Evolutionary conservation across 768 basidiomycete genomes (phyloP).

Genomic region (Hortiboletus campestris): DNA sequence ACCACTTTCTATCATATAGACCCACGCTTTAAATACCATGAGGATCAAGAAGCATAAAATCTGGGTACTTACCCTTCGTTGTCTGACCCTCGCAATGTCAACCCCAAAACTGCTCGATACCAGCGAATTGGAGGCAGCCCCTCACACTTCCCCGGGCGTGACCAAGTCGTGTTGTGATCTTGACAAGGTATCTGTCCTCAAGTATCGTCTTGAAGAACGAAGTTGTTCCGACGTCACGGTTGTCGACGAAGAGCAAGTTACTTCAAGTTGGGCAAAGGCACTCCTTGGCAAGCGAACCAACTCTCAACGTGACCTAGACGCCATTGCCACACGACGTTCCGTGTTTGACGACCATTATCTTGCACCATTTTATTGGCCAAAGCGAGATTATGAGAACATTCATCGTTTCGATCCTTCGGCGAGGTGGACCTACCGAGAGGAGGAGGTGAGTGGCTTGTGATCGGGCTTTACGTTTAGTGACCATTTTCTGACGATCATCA

Average conservation of each 20-base stretch:
- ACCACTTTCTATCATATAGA: background rate
- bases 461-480: background rate
- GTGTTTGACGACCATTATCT: slow-evolving; percentile 51
- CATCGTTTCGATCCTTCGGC: slow-evolving; percentile 54
- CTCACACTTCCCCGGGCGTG: background rate
- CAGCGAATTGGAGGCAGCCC: background rate
- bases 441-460: slow-evolving; percentile 34
- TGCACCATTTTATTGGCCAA: slow-evolving; percentile 37
- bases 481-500: background rate
- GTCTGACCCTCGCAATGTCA: background rate
- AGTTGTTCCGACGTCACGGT: background rate
- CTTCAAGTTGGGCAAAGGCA: background rate
- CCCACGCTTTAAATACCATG: no score
- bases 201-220: background rate
- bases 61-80: background rate
- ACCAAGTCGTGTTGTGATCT: background rate
- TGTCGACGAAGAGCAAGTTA: background rate
- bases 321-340: slow-evolving; percentile 48
- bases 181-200: background rate
- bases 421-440: slow-evolving; percentile 59
- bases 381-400: slow-evolving; percentile 49
- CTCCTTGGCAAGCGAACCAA: slow-evolving; percentile 6
- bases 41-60: background rate
- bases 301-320: slow-evolving; percentile 27
- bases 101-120: background rate